A percentile compares a stretch with the other conserved stretches of the same genome.
Conservation (phyloP, 2,329 filamentous ascomycete genomes). For the Aureobasidium namibiae region DNA sequence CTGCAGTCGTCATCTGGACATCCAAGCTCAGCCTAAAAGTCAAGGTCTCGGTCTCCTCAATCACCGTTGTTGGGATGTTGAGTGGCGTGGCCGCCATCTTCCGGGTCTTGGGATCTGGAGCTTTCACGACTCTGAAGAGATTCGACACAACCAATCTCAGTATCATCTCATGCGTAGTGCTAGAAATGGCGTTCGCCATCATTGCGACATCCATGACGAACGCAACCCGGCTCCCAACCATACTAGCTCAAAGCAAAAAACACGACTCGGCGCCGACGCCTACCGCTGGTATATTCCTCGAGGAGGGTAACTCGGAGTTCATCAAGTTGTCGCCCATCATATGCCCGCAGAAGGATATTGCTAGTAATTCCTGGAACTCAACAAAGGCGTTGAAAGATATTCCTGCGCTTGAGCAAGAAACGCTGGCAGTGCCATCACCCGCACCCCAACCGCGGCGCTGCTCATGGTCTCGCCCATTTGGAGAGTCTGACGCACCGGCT, state of each 20-base stretch:
- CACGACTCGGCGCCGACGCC: no score
- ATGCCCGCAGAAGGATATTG: neutral
- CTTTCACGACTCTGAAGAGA: constrained; percentile 17
- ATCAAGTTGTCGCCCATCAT: constrained; percentile 6
- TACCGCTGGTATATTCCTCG: neutral
- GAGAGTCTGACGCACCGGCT: neutral
- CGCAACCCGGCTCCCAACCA: neutral
- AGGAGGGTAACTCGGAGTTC: neutral
- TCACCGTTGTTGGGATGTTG: constrained; percentile 32
- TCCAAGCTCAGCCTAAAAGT: constrained; percentile 32
- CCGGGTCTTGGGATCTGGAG: constrained; percentile 18
- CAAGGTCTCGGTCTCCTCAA: constrained; percentile 32
- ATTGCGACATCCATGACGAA: neutral
- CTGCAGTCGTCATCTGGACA: constrained; percentile 32
- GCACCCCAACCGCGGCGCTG: neutral
- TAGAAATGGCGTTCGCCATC: constrained; percentile 23
- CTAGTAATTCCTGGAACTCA: neutral
- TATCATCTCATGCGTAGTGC: constrained; percentile 25
- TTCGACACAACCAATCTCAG: constrained; percentile 20
- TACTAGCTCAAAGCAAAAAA: neutral
- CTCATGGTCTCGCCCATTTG: constrained; percentile 1
- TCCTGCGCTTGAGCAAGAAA: neutral
- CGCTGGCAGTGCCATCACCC: neutral
- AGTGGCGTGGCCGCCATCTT: constrained; percentile 21
- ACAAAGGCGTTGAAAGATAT: neutral